Percentiles rank a stretch among this genome's conserved stretches.
These are phyloP conservation scores for Emmonsiellopsis sp. DNA, from an alignment of 2,329 filamentous ascomycete genomes.

Conservation along the genomic window DNA sequence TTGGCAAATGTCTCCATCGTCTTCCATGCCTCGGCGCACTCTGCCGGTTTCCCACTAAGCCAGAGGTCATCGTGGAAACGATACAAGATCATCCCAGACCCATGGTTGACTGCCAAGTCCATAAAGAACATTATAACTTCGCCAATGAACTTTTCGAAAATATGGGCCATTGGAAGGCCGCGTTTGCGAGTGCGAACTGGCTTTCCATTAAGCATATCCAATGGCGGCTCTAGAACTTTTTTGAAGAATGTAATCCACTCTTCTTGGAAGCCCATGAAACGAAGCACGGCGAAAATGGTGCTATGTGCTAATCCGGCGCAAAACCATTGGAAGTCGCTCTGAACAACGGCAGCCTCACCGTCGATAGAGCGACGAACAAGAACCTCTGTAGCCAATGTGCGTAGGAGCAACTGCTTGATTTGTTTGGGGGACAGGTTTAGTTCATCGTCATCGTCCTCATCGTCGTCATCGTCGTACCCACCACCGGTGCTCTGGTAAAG, in stretches of 20 bases:
- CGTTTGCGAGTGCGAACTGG: slow-evolving; percentile 32
- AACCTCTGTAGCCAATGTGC: slow-evolving; percentile 30
- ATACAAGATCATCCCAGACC: slow-evolving; percentile 35
- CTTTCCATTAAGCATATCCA: slow-evolving; percentile 30
- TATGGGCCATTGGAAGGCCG: slow-evolving; percentile 38
- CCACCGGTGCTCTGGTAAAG: slow-evolving; percentile 17
- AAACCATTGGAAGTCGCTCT: slow-evolving; percentile 37
- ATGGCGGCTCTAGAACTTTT: slow-evolving; percentile 36
- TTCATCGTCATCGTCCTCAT: slow-evolving; percentile 6
- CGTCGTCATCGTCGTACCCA: slow-evolving; percentile 16
- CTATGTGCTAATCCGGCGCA: slow-evolving; percentile 36
- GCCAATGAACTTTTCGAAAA: slow-evolving; percentile 38
- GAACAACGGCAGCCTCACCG: slow-evolving; percentile 28
- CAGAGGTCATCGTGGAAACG: slow-evolving; percentile 43
- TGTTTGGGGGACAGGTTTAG: slow-evolving; percentile 14
- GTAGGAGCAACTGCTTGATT: slow-evolving; percentile 31
- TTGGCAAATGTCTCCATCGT: slow-evolving; percentile 34
- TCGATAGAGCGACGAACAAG: slow-evolving; percentile 25
- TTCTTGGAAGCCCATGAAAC: slow-evolving; percentile 36
- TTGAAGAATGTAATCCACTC: slow-evolving; percentile 37
- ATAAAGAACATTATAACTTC: slow-evolving; percentile 41
- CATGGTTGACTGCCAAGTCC: slow-evolving; percentile 37
- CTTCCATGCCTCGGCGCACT: slow-evolving; percentile 35
- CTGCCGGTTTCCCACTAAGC: slow-evolving; percentile 35
- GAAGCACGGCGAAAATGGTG: slow-evolving; percentile 34